Conservation (phyloP, 2,329 filamentous ascomycete genomes). For the Westerdykella aurantiaca region DNA sequence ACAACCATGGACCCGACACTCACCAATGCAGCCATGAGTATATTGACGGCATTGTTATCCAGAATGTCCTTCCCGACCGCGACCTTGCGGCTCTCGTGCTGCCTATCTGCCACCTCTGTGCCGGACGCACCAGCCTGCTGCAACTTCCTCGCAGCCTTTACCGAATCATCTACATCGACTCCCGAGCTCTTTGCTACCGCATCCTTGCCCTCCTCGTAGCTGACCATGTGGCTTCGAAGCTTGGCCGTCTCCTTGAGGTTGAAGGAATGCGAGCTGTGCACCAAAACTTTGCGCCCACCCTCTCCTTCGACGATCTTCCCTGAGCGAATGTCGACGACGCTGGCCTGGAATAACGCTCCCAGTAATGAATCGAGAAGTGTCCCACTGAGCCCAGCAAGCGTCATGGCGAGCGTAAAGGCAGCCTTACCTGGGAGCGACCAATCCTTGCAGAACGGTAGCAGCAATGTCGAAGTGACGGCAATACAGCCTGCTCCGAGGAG, state of each 20-base stretch:
- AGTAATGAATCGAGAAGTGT: conserved; percentile 83
- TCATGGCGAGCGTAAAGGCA: conserved; percentile 50
- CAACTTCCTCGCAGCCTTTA: conserved; percentile 28
- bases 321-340: conserved; percentile 73
- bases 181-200: conserved; percentile 31
- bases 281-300: conserved; percentile 57
- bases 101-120: conserved; percentile 23
- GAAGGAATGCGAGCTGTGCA: conserved; percentile 28
- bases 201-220: conserved; percentile 38
- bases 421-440: conserved; percentile 19
- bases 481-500: conserved; percentile 65
- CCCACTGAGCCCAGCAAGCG: conserved; percentile 68
- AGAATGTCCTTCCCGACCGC: conserved; percentile 68
- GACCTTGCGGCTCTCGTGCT: conserved; percentile 47
- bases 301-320: conserved; percentile 87
- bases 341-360: conserved; percentile 77
- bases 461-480: conserved; percentile 60
- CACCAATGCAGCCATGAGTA: conserved; percentile 80
- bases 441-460: conserved; percentile 62
- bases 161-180: conserved; percentile 12
- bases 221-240: conserved; percentile 37
- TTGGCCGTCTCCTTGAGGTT: conserved; percentile 27
- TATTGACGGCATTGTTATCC: conserved; percentile 94
- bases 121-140: conserved; percentile 24
- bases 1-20: conserved; percentile 69